Evolutionary conservation across 352 stramenopile species (phyloP), one percentile per base, ranked within the genome.

Genomic region (Pythium periplocum): DNA sequence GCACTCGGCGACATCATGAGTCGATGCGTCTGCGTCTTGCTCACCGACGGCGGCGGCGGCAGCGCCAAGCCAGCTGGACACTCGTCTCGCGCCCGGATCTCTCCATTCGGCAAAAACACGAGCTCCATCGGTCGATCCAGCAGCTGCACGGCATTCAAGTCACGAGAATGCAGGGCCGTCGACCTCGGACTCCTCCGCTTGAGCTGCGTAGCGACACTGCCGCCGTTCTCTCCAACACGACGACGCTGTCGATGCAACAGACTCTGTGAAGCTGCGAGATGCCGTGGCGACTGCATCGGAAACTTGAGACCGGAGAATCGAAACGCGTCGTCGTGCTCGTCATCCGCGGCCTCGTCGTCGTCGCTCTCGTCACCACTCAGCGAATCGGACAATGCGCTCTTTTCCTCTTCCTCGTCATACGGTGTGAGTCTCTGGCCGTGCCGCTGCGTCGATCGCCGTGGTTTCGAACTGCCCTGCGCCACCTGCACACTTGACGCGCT

Each of bases 81-180:
- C 54, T 89, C 73, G 45, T 89, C 71, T 12, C 71, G 56, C 4
- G 73, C 55, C 42, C 68, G 63, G 51, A 89, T 87, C 66, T 89
- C 75, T 12, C 78, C 78, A 2, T 61, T 84, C 42, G 75, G 64
- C 57, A 87, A 32, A 41, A 71, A 83, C 31, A 89, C 75, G 41
- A 89, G 61, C 58, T 86, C 73, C 71, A 89, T 82, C 3, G 71
- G 73, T 8, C 48, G 39, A 26, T 63, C 42, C 43, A 55, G 46
- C 17, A 56, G 47, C 46, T 57, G 52, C 26, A 45, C 42, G 4
- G 40, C 3, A 45, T 50, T 44, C 54, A 59, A 30, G 52, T 41
- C 31, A 32, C 26, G 7, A 41, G 52, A 3, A 38, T 35, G 34
- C 26, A 52, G 43, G 43, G 38, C 34, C 45, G 39, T 30, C 48